Percentiles rank a stretch among this genome's conserved stretches.
Conservation (phyloP, 257 asterid genomes). For the Solanum paucissectum region DNA sequence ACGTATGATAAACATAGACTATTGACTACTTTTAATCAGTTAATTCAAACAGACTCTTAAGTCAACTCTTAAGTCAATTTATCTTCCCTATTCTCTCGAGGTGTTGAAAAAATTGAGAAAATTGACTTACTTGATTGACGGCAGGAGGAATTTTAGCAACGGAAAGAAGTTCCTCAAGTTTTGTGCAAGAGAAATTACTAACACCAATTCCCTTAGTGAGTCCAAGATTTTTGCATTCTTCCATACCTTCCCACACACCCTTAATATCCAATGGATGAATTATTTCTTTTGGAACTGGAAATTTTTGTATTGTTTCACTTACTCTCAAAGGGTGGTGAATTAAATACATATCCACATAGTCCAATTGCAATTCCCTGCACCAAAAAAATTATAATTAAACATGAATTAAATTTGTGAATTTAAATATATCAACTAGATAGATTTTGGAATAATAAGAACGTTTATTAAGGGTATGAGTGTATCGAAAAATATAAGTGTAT, state of each 20-base stretch:
- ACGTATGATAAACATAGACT: not conserved
- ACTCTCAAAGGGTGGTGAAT: slow-evolving; percentile 45
- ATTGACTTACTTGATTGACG: slow-evolving; percentile 37
- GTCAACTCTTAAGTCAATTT: no score
- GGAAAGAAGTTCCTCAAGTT: slow-evolving; percentile 19
- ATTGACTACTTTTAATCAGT: no score
- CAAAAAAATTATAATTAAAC: not conserved
- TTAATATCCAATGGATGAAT: slow-evolving; percentile 28
- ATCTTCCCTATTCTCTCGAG: no score
- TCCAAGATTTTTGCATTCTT: slow-evolving; percentile 44
- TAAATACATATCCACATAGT: slow-evolving; percentile 50
- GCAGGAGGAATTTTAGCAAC: slow-evolving; percentile 46
- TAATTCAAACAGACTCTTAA: no score
- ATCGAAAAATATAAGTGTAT: no score
- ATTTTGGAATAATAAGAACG: not conserved
- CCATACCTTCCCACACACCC: slow-evolving; percentile 64
- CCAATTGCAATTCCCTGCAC: slow-evolving; percentile 40
- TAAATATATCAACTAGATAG: no score
- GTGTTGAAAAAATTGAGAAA: no score
- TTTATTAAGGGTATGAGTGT: no score
- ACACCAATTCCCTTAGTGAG: slow-evolving; percentile 58
- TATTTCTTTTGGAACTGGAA: slow-evolving; percentile 19
- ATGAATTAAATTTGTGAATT: not conserved
- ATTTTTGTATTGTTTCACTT: slow-evolving; percentile 7
- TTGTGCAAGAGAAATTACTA: slow-evolving; percentile 47